Evolutionary conservation across 257 asterid genomes (phyloP), one percentile per base, ranked within the genome.

Genomic region (Henckelia pumila): DNA sequence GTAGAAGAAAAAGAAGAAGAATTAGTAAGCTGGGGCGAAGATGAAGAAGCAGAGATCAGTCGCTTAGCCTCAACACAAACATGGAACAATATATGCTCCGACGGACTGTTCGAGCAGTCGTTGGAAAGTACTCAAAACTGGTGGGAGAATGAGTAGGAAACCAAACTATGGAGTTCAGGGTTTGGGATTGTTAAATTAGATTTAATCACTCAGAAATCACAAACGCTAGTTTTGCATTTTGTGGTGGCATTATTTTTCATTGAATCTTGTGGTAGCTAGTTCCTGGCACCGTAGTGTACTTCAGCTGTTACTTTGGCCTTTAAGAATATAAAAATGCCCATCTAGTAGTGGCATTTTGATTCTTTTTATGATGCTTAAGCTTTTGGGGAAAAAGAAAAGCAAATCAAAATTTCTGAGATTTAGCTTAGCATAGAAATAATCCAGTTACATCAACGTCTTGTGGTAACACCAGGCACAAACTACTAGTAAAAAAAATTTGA

Each of bases 61-160:
- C 80, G 70, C 61, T 52, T 73, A 40, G 55, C 73, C 50, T 70
- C 74, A 35, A 66, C 69, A 4, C 60, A 69, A 57, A 75, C 59
- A 58, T 83, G 88, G 85, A 55, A 75, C 68, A 61, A 65, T 66
- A 44, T 78, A 29, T 69, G 79, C 26, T 55, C 75, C 3, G 62
- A 37, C 32, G 77, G 66, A 7, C 60, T 75, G 24, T 75, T 77
- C 33, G 76, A 76, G 52, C 73, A 73, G 5, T 71, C 80, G 14
- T 75, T 73, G 3, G 68, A 14, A 14, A 40, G 62, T 22, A 53
- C 69, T 62, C 59, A 78, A 6, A 71, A 70, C 26, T 84, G 87
- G 89, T 84, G 86, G 86, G 86, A 79, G 64, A 68, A 26, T 24
- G 77, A 49, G 47, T 67, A 56, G 53, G 37, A 16, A 21, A 49